These are phyloP conservation scores for Oenanthe javanica DNA, from an alignment of 140 eudicot species.

Conservation along the genomic window DNA sequence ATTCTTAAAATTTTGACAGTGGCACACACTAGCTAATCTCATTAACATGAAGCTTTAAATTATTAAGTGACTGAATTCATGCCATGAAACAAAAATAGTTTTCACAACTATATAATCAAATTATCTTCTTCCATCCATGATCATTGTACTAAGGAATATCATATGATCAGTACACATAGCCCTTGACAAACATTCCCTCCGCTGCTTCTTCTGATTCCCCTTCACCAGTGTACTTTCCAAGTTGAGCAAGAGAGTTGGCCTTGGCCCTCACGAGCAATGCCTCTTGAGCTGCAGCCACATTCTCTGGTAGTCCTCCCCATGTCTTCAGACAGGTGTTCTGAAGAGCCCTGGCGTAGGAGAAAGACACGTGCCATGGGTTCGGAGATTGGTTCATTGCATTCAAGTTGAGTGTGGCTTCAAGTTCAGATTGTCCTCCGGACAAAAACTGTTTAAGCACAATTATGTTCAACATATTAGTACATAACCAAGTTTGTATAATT, in stretches of 20 bases:
- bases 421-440: constrained; percentile 93
- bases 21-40: constrained; percentile 4
- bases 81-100: neutral
- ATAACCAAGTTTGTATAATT: neutral
- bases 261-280: constrained; percentile 56
- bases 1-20: neutral
- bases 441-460: constrained; percentile 42
- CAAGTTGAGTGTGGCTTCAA: constrained; percentile 79
- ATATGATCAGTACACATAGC: constrained; percentile 48
- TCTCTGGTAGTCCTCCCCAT: constrained; percentile 82
- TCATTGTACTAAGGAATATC: neutral
- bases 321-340: constrained; percentile 86
- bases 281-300: constrained; percentile 80
- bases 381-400: constrained; percentile 85
- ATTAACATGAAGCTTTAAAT: neutral
- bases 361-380: constrained; percentile 93
- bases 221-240: constrained; percentile 71
- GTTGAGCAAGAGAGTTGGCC: constrained; percentile 85
- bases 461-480: constrained; percentile 2
- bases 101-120: constrained; percentile 1
- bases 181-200: constrained; percentile 65
- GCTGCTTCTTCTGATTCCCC: constrained; percentile 77
- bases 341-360: constrained; percentile 81
- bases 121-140: neutral
- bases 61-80: neutral